A percentile compares a stretch with the other conserved stretches of the same genome.
Evolutionary conservation across 192 early-diverging fungal species (phyloP).

Genomic region (Funneliformis geosporum): DNA sequence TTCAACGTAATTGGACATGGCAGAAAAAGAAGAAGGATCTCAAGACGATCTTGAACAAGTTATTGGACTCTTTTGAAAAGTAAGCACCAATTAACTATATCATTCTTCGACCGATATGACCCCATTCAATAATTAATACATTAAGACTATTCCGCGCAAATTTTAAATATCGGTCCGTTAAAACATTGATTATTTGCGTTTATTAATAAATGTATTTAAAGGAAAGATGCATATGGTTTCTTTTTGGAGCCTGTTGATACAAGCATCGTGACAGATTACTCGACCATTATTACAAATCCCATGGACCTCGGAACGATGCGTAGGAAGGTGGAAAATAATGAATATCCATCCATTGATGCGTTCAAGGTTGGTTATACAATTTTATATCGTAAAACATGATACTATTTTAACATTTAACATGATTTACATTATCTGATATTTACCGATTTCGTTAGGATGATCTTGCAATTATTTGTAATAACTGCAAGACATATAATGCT

Average conservation of each 20-base stretch:
- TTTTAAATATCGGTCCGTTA: not conserved
- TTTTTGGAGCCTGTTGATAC: conserved; percentile 88
- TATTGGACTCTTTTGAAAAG: conserved; percentile 17
- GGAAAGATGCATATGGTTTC: conserved; percentile 83
- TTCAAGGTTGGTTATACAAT: conserved; percentile 47
- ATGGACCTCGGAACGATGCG: conserved; percentile 95
- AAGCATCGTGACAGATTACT: conserved; percentile 74
- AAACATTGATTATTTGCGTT: too few relatives aligned
- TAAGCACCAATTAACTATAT: not conserved
- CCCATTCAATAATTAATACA: too few relatives aligned
- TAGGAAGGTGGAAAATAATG: conserved; percentile 61
- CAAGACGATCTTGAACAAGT: conserved; percentile 14
- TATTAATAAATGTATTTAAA: conserved; percentile 40
- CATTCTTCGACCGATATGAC: too few relatives aligned
- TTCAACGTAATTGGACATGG: conserved; percentile 2
- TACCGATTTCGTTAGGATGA: conserved; percentile 50
- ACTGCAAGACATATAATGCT: conserved; percentile 84
- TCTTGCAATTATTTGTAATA: conserved; percentile 74
- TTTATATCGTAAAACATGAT: not conserved
- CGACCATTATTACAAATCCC: conserved; percentile 73
- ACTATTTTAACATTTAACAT: not conserved
- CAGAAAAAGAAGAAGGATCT: conserved; percentile 22
- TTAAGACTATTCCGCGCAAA: not conserved
- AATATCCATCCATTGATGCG: conserved; percentile 66
- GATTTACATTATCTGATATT: not conserved